Evolutionary conservation across 352 stramenopile species (phyloP).

Genomic region (Phytophthora tubulina): DNA sequence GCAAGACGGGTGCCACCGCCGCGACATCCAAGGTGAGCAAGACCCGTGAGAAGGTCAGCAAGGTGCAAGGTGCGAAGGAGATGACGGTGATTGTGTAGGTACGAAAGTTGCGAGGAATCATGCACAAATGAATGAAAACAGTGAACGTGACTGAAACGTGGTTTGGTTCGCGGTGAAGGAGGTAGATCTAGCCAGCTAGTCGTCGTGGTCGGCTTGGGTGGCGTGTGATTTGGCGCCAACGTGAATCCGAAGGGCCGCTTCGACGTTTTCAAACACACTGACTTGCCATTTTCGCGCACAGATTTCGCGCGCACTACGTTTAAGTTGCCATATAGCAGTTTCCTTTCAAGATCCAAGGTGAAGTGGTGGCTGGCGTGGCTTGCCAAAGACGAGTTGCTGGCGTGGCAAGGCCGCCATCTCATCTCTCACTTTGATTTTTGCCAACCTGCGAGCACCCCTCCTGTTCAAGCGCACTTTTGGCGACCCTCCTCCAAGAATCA

Average conservation of each 20-base stretch:
- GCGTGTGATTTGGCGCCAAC: constrained; percentile 6
- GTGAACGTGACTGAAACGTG: background rate
- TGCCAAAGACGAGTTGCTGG: no score
- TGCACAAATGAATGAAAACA: constrained; percentile 3
- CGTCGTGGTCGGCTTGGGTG: background rate
- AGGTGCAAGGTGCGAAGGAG: background rate
- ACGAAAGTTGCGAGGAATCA: background rate
- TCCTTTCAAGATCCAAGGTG: no score
- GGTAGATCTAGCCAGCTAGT: background rate
- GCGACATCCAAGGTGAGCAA: constrained; percentile 8
- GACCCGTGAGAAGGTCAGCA: constrained; percentile 8
- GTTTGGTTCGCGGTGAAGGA: background rate
- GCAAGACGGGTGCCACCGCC: background rate
- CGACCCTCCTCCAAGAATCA: no score
- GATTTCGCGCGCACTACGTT: constrained; percentile 9
- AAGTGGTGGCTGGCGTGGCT: no score
- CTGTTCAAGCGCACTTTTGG: no score
- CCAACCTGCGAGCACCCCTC: no score
- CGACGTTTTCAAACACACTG: constrained; percentile 1
- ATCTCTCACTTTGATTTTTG: no score
- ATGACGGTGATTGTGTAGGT: background rate
- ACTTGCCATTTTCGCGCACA: background rate
- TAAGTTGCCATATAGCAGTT: constrained; percentile 3
- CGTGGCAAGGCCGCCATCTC: no score
- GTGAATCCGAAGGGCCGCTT: background rate